Percentiles rank a stretch among this genome's conserved stretches.
These are phyloP conservation scores for Artomyces pyxidatus DNA, from an alignment of 768 basidiomycete genomes.

Conservation along the genomic window DNA sequence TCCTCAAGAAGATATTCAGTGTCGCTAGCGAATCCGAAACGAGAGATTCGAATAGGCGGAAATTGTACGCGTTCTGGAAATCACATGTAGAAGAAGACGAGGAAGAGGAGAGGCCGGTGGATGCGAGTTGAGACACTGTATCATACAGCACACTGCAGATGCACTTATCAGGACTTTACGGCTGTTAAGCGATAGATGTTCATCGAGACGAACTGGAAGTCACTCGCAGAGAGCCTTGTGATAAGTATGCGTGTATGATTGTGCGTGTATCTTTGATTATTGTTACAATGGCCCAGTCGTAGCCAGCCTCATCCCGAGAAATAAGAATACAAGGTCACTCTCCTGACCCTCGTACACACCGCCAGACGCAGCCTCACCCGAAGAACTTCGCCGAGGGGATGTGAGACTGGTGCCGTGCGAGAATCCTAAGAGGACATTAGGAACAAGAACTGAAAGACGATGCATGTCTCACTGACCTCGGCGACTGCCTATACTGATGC, in stretches of 20 bases:
- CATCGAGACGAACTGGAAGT: too few relatives aligned
- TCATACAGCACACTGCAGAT: too few relatives aligned
- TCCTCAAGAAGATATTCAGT: constrained; percentile 63
- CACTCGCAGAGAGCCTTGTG: too few relatives aligned
- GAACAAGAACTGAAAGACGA: not conserved
- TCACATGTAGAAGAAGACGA: constrained; percentile 41
- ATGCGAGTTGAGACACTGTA: constrained; percentile 6
- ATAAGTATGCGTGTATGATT: not conserved
- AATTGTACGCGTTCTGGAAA: constrained; percentile 79
- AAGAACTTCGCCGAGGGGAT: constrained; percentile 2
- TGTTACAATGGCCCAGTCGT: not conserved
- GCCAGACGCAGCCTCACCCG: too few relatives aligned
- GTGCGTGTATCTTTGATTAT: not conserved
- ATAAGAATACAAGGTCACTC: not conserved
- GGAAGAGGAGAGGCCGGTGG: constrained; percentile 15
- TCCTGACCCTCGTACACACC: not conserved
- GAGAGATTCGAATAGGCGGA: constrained; percentile 70
- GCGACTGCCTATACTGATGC: constrained; percentile 15
- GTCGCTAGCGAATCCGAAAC: constrained; percentile 69
- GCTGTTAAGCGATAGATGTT: too few relatives aligned
- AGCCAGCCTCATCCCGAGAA: not conserved
- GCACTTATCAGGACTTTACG: too few relatives aligned
- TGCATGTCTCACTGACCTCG: constrained; percentile 13
- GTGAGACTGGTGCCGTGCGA: constrained; percentile 5
- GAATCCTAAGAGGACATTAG: not conserved